These are phyloP conservation scores for Dittrichia graveolens DNA, from an alignment of 129 eudicot species.

Conservation along the genomic window DNA sequence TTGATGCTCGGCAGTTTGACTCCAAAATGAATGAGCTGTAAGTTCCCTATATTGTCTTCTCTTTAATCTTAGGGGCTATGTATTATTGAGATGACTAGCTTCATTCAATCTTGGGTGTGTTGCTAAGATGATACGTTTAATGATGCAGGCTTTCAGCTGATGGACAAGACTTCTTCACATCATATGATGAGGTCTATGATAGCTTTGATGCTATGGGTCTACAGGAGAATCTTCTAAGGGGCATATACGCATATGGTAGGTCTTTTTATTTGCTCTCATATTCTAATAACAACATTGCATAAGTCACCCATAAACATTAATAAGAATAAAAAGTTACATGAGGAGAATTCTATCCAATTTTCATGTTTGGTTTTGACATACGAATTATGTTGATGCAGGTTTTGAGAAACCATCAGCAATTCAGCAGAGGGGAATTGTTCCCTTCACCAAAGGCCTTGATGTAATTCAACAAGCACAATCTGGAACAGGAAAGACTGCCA, in stretches of 20 bases:
- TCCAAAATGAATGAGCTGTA: slow-evolving; percentile 74
- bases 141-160: slow-evolving; percentile 56
- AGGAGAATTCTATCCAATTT: not conserved
- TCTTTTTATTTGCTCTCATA: not conserved
- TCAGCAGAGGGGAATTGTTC: slow-evolving; percentile 88
- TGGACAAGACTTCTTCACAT: slow-evolving; percentile 64
- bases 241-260: slow-evolving; percentile 81
- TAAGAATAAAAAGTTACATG: too few relatives aligned
- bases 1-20: slow-evolving; percentile 63
- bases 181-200: slow-evolving; percentile 71
- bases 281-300: not conserved
- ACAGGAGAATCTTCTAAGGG: slow-evolving; percentile 82
- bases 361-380: not conserved
- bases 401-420: slow-evolving; percentile 89
- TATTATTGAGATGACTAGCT: not conserved
- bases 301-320: not conserved
- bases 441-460: slow-evolving; percentile 83
- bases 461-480: slow-evolving; percentile 90
- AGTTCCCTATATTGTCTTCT: not conserved
- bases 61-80: not conserved
- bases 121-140: not conserved
- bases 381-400: slow-evolving; percentile 39
- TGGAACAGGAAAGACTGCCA: slow-evolving; percentile 84
- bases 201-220: slow-evolving; percentile 83
- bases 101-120: not conserved